These are phyloP conservation scores for Phyllostachys edulis DNA, from an alignment of 176 grass and related monocot genomes.

Conservation along the genomic window DNA sequence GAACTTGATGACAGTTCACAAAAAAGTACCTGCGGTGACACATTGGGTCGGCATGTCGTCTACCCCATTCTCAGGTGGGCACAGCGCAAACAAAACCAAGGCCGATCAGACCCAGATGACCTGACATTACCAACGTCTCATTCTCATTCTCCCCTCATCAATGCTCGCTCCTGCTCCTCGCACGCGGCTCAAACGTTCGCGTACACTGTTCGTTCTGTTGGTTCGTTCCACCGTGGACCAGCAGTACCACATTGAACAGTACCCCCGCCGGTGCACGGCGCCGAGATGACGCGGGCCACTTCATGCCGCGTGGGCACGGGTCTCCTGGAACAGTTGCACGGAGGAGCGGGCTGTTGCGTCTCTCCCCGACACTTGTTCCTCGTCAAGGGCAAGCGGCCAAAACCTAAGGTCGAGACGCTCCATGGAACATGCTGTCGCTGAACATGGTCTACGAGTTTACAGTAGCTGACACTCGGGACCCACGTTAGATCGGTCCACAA, in stretches of 20 bases:
- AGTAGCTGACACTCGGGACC: fast-evolving
- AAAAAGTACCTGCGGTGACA: too few relatives aligned
- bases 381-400: neutral
- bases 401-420: neutral
- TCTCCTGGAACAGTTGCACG: neutral
- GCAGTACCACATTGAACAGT: neutral
- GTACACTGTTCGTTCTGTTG: too few relatives aligned
- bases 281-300: neutral
- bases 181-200: too few relatives aligned
- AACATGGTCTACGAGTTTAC: neutral
- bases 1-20: too few relatives aligned
- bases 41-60: too few relatives aligned
- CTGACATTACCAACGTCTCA: too few relatives aligned
- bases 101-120: too few relatives aligned
- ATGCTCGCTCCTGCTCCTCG: too few relatives aligned
- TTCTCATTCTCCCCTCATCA: too few relatives aligned
- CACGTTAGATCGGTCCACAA: neutral
- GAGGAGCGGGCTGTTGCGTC: neutral
- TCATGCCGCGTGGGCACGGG: neutral
- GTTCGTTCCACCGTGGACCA: neutral
- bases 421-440: neutral
- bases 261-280: too few relatives aligned
- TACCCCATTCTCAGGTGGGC: too few relatives aligned
- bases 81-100: too few relatives aligned
- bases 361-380: slow-evolving; percentile 21